Evolutionary conservation across 176 grass and related monocot species (phyloP).

Genomic region (Musa itinerans): DNA sequence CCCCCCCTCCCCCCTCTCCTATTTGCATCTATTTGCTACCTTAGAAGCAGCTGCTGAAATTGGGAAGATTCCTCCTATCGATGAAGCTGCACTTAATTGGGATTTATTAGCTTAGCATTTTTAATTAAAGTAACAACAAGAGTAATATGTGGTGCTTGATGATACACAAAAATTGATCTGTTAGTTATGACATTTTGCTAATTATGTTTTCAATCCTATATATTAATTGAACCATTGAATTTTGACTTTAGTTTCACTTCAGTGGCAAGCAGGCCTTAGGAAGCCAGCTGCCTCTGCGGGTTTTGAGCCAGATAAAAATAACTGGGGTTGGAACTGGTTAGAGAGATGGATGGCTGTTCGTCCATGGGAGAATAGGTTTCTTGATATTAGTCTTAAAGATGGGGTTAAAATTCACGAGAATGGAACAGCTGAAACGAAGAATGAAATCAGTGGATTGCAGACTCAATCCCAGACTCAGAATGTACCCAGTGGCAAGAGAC

Average conservation of each 20-base stretch:
- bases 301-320: slow-evolving; percentile 69
- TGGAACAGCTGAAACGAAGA: slow-evolving; percentile 28
- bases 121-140: too few relatives aligned
- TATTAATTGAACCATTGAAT: slow-evolving; percentile 1
- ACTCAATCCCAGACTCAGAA: slow-evolving; percentile 23
- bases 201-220: not conserved
- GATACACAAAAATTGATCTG: not conserved
- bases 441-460: slow-evolving; percentile 15
- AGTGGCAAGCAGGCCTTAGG: slow-evolving; percentile 90
- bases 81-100: too few relatives aligned
- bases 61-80: too few relatives aligned
- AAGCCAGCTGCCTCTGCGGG: slow-evolving; percentile 29
- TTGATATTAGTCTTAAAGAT: slow-evolving; percentile 50
- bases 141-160: not conserved
- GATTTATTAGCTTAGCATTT: too few relatives aligned
- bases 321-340: slow-evolving; percentile 95
- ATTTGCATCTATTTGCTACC: too few relatives aligned
- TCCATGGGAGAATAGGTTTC: slow-evolving; percentile 90
- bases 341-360: slow-evolving; percentile 96
- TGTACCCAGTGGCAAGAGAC: slow-evolving; percentile 39
- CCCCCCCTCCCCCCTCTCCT: too few relatives aligned
- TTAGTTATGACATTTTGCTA: not conserved
- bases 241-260: slow-evolving; percentile 19
- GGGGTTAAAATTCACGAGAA: slow-evolving; percentile 29
- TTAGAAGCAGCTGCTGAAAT: too few relatives aligned